These are phyloP conservation scores for Fusarium paranaense DNA, from an alignment of 2,329 filamentous ascomycete genomes.

Conservation along the genomic window DNA sequence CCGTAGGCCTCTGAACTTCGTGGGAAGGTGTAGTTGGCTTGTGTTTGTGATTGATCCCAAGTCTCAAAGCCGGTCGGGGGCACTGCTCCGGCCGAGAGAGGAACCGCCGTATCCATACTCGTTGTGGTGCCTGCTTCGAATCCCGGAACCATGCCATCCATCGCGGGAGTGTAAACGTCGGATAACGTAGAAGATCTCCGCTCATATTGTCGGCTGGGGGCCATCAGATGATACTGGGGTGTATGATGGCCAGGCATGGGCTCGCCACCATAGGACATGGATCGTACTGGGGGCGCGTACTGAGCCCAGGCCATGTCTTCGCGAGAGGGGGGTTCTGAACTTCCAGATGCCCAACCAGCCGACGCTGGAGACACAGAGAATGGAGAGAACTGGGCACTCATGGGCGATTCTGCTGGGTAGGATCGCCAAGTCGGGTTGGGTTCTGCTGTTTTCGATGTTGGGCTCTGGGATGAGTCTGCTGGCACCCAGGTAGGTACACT, in stretches of 20 bases:
- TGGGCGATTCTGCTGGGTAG: constrained; percentile 62
- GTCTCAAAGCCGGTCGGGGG: constrained; percentile 53
- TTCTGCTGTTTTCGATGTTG: constrained; percentile 57
- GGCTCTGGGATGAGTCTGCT: constrained; percentile 53
- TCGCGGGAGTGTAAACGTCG: constrained; percentile 58
- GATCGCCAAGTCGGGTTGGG: constrained; percentile 61
- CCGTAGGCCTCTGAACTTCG: constrained; percentile 53
- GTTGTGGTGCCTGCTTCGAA: constrained; percentile 52
- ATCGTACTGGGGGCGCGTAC: constrained; percentile 57
- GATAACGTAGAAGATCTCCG: constrained; percentile 56
- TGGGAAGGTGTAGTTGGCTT: constrained; percentile 48
- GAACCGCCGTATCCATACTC: constrained; percentile 42
- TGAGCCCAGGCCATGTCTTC: constrained; percentile 60
- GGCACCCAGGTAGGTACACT: constrained; percentile 58
- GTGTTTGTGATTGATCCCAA: constrained; percentile 59
- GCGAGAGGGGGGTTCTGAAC: constrained; percentile 52
- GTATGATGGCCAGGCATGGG: constrained; percentile 50
- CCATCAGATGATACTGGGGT: constrained; percentile 55
- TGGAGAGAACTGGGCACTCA: constrained; percentile 62
- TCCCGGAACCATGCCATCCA: constrained; percentile 51
- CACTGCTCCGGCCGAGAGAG: constrained; percentile 54
- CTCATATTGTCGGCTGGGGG: constrained; percentile 55
- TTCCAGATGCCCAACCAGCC: constrained; percentile 55
- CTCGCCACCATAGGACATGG: constrained; percentile 62
- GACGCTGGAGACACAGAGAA: constrained; percentile 57